Evolutionary conservation across 2,329 filamentous ascomycete genomes (phyloP).

Genomic region (Talaromyces amestolkiae): DNA sequence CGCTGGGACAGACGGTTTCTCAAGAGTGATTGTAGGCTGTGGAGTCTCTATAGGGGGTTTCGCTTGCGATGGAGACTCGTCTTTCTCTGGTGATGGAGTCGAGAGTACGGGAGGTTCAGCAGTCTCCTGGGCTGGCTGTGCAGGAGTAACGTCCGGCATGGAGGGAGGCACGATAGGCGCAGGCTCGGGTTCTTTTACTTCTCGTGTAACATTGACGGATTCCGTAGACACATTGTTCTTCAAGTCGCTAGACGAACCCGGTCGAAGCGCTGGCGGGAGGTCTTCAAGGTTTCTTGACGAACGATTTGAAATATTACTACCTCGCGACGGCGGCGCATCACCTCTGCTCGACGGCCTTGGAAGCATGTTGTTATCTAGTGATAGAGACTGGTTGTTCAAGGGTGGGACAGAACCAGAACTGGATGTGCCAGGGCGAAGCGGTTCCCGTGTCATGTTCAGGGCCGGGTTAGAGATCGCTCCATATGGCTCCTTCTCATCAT

Average conservation of each 20-base stretch:
- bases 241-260: slow-evolving; percentile 22
- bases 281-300: slow-evolving; percentile 23
- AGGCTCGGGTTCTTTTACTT: slow-evolving; percentile 22
- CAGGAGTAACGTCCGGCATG: neutral
- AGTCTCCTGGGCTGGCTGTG: slow-evolving; percentile 1
- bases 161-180: neutral
- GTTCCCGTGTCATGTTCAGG: slow-evolving; percentile 25
- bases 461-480: slow-evolving; percentile 25
- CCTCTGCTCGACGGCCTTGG: slow-evolving; percentile 28
- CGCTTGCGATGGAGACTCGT: slow-evolving; percentile 20
- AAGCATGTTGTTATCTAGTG: slow-evolving; percentile 33
- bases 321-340: slow-evolving; percentile 29
- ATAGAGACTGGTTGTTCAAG: slow-evolving; percentile 24
- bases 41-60: slow-evolving; percentile 22
- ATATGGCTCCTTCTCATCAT: slow-evolving; percentile 26
- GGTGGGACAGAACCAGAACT: slow-evolving; percentile 23
- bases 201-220: slow-evolving; percentile 8
- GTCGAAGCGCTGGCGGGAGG: slow-evolving; percentile 26
- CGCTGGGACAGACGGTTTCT: neutral
- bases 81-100: neutral
- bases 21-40: slow-evolving; percentile 1
- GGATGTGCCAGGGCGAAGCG: slow-evolving; percentile 31
- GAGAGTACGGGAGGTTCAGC: neutral
- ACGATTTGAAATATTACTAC: slow-evolving; percentile 27
- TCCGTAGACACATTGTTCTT: slow-evolving; percentile 10